A percentile compares a stretch with the other conserved stretches of the same genome.
Evolutionary conservation across 805 yeast genomes (phyloP).

Genomic region (Saccharomyces paradoxus): DNA sequence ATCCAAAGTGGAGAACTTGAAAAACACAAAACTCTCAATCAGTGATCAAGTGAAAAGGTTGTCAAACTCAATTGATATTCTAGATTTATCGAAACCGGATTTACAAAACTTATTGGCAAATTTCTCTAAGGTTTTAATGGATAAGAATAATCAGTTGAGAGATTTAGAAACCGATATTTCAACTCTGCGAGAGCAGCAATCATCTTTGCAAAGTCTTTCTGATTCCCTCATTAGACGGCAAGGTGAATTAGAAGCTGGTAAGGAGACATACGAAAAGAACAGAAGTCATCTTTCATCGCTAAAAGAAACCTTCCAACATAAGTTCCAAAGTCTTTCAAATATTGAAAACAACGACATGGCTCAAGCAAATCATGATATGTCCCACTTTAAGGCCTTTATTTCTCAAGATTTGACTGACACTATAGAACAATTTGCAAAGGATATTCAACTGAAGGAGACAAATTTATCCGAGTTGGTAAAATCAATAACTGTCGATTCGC

Average conservation of each 20-base stretch:
- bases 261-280: slow-evolving; percentile 17
- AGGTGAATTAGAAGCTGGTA: slow-evolving; percentile 48
- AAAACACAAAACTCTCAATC: slow-evolving; percentile 39
- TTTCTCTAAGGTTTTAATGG: slow-evolving; percentile 31
- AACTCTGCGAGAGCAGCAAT: slow-evolving; percentile 18
- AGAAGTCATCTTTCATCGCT: background rate
- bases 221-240: slow-evolving; percentile 38
- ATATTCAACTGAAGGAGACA: background rate
- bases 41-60: slow-evolving; percentile 47
- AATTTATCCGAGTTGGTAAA: slow-evolving; percentile 13
- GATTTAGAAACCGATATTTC: slow-evolving; percentile 19
- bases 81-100: slow-evolving; percentile 30
- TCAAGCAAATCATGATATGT: background rate
- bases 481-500: slow-evolving; percentile 25
- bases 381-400: background rate
- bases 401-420: background rate
- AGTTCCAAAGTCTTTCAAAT: background rate
- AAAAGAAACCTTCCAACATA: background rate
- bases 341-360: background rate
- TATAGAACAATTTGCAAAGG: background rate
- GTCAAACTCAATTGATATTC: slow-evolving; percentile 13
- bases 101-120: slow-evolving; percentile 35
- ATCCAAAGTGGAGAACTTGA: slow-evolving; percentile 51
- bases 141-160: slow-evolving; percentile 26
- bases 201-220: slow-evolving; percentile 26